Evolutionary conservation across 2,329 filamentous ascomycete genomes (phyloP), one percentile per base, ranked within the genome.

Genomic region (Aspergillus sp.): DNA sequence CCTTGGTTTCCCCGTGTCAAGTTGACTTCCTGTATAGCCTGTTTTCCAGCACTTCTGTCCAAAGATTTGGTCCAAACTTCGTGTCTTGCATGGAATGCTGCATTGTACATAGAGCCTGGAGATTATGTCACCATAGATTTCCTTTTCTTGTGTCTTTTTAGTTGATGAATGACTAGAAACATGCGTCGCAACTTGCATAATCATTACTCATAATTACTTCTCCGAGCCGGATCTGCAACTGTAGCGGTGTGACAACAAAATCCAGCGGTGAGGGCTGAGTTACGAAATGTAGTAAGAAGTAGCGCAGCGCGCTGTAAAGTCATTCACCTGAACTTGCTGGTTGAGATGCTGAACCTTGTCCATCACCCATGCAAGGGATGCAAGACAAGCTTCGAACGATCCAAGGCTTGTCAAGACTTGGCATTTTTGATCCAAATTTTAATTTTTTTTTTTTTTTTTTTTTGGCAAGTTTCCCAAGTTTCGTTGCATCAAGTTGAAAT

Each of bases 361-460:
- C 11, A 41, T 23, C 7, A 13, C 17, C 25, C n/a, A 19, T 57
- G 60, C 63, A 62, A 65, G 58, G 63, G 61, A 63, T 54, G 38
- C 50, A 56, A 53, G 53, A 59, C 64, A 65, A 65, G 63, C 64
- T 65, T 65, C 45, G 56, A 19, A 46, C 30, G 46, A 54, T n/a
- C 43, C 52, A 61, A 65, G 61, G 64, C 64, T 65, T 65, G 64
- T 65, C 43, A 41, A 23, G 49, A 61, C 64, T 65, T 65, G 64
- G 64, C 64, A 59, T 54, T 55, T 41, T 9, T 38, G 9, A n/a
- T 13, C 15, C n/a, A 38, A 19, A 19, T 19, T 19, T 19, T 19
- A 2, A 19, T 19, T 19, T 1, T 19, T 19, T 1, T 19, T 19
- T 19, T 1, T 19, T 19, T 19, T 45, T 55, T 57, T 9, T 41